Percentiles rank a stretch among this genome's conserved stretches.
These are phyloP conservation scores for Chaetomiaceae sp. DNA, from an alignment of 2,329 filamentous ascomycete species.

Conservation along the genomic window DNA sequence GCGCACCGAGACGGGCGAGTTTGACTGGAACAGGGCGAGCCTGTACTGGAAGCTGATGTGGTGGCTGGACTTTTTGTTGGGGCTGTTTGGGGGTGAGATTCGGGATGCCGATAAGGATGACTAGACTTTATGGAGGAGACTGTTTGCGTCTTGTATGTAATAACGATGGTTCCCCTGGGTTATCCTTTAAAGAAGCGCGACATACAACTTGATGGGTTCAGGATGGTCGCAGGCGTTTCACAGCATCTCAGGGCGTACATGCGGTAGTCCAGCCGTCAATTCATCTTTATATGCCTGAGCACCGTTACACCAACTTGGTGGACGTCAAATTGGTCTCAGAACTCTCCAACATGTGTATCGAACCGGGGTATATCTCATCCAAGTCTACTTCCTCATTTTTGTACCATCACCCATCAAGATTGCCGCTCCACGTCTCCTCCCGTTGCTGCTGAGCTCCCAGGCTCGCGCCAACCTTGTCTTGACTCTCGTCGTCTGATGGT, in stretches of 20 bases:
- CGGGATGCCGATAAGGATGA: slow-evolving; percentile 56
- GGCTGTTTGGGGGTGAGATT: slow-evolving; percentile 56
- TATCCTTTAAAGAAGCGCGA: not conserved
- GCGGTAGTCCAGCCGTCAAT: not conserved
- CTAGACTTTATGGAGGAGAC: slow-evolving; percentile 25
- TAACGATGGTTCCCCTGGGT: not conserved
- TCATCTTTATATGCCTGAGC: not conserved
- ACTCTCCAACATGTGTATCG: not conserved
- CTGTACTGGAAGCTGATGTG: slow-evolving; percentile 65
- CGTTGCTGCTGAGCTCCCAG: slow-evolving; percentile 19
- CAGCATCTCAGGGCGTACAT: slow-evolving; percentile 5
- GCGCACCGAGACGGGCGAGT: slow-evolving; percentile 65
- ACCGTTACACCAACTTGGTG: not conserved
- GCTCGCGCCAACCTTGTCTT: slow-evolving; percentile 14
- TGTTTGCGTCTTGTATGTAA: not conserved
- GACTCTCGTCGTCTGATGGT: slow-evolving; percentile 19
- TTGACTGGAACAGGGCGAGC: slow-evolving; percentile 68
- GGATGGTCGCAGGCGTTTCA: not conserved
- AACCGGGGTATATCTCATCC: not conserved
- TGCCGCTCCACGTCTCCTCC: slow-evolving; percentile 23
- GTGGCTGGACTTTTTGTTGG: slow-evolving; percentile 56
- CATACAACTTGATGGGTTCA: not conserved
- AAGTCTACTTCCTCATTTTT: not conserved
- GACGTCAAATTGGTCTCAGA: too few relatives aligned
- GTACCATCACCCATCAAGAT: too few relatives aligned